Evolutionary conservation across 2,329 filamentous ascomycete genomes (phyloP), one percentile per base, ranked within the genome.

Genomic region (Corinectria fuckeliana): DNA sequence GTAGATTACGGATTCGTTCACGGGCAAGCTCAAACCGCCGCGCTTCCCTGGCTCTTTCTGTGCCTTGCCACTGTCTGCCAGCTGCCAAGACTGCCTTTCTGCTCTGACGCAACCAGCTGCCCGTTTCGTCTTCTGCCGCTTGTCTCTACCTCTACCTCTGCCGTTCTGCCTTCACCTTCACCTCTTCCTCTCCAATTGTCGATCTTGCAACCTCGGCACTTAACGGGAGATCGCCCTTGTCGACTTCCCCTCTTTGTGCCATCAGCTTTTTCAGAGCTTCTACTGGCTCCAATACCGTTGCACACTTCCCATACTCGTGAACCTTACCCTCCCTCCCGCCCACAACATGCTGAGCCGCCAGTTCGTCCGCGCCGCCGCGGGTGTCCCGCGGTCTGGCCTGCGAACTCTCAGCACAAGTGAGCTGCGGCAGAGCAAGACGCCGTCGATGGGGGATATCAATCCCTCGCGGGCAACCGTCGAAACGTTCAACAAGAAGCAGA

Each of bases 381-480:
- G 72, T 68, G 77, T 78, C 66, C 78, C 79, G 63, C 82, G 81
- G 72, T 78, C 80, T 67, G 73, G 75, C 56, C 72, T 82, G 63
- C 83, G 88, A 69, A 78, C 85, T 67, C 84, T 91, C 72, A 81
- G 82, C 73, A 83, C 84, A 57, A 85, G 86, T 58, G 75, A 81
- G 58, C 65, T 71, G 64, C 71, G 75, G 63, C 72, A 76, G 55
- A 67, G 63, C 63, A 82, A 81, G 58, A 80, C 88, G 18, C 95
- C 95, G n/a, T 88, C 90, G 34, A 86, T 99, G 67, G 90, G 91
- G 75, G 93, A 99, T 78, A 88, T 99, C 71, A 81, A 90, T 83
- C 76, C 78, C 16, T 74, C 76, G 44, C 86, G 89, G 48, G 82
- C 91, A 63, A 86, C 87, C 62, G 88, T 91, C 65, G 82, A 88